Evolutionary conservation across 306 rosid species (phyloP), one percentile per base, ranked within the genome.

Genomic region (Citrullus colocynthis): DNA sequence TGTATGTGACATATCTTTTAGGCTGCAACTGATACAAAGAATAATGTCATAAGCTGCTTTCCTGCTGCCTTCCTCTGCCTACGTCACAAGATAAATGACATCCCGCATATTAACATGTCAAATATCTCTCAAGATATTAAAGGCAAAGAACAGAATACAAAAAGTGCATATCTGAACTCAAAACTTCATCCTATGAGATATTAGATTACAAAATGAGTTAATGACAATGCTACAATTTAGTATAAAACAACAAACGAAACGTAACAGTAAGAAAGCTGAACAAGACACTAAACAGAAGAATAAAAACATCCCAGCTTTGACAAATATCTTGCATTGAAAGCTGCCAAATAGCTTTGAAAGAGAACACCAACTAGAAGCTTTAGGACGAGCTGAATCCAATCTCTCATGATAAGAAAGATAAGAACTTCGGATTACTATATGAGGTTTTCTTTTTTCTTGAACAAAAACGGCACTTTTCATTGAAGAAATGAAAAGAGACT

Each of bases 1-100:
- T 81, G 21, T 75, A 79, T 4, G 48, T 15, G 90, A 69, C 28
- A 79, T 56, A 71, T 86, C 90, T 83, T 84, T 87, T 85, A 95
- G 85, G 79, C 88, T 84, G 72, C 89, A 89, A 83, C 97, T 84
- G 81, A 89, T 85, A 79, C 83, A 80, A 55, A 86, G 83, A 78
- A 95, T 96, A 15, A 83, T 77, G 81, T 90, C 95, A 80, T 88
- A 92, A 16, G 96, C 96, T 77, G 82, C 91, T 86, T 92, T 92
- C 86, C 98, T 89, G 64, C 86, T 74, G 75, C 86, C 95, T 79
- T 90, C 96, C 48, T 81, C 85, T 75, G 92, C 95, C 98, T 95
- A 82, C 80, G 78, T 45, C 44, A 63, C 36, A 72, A 30, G 21
- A 42, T 45, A 48, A 24, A 51, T 49, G 51, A 20, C 66, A 24